Evolutionary conservation across 2,329 filamentous ascomycete genomes (phyloP), one percentile per base, ranked within the genome.

Genomic region (Dothideomycetes sp.): DNA sequence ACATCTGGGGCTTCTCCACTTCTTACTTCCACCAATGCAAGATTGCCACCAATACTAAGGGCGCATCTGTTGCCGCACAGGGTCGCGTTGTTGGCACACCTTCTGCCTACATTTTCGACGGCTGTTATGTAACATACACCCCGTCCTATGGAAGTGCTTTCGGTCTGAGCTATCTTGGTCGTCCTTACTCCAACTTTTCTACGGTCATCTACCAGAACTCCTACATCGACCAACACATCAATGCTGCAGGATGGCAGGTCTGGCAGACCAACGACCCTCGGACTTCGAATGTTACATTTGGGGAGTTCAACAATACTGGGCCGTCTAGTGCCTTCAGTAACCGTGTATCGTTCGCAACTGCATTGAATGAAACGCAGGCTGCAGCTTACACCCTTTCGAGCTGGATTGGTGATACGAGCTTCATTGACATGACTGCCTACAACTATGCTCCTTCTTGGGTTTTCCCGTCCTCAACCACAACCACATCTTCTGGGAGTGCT

Each of bases 261-360:
- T 80, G 76, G 76, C 66, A 65, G 41, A 60, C 51, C 2, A 62
- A 60, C 5, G 61, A 67, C 30, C 53, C 63, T 10, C 63, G 68
- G 30, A 76, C 72, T 1, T 61, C 59, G 17, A 61, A 71, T 25
- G 70, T 80, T 2, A 56, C 63, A 16, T 79, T 72, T 48, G 71
- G 60, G 9, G 77, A 80, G 60, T 80, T 70, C 51, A 59, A 53
- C 30, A 81, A 81, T 56, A 67, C 67, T 1, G 77, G 77, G 2
- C 53, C 61, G 22, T 76, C 77, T 2, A 63, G 74, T 2, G 71
- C 71, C 1, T 43, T 44, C n/a, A 50, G 52, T n/a, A 64, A 62
- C 0, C 62, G 76, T 37, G 73, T 70, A 10, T 61, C 60, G 39
- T 74, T 72, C 49, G 55, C 64, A 3, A 63, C 57, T 27, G 63